phyloP scores from a whole-genome alignment of 2,329 filamentous ascomycete genomes.

The Gremmenia infestans region DNA sequence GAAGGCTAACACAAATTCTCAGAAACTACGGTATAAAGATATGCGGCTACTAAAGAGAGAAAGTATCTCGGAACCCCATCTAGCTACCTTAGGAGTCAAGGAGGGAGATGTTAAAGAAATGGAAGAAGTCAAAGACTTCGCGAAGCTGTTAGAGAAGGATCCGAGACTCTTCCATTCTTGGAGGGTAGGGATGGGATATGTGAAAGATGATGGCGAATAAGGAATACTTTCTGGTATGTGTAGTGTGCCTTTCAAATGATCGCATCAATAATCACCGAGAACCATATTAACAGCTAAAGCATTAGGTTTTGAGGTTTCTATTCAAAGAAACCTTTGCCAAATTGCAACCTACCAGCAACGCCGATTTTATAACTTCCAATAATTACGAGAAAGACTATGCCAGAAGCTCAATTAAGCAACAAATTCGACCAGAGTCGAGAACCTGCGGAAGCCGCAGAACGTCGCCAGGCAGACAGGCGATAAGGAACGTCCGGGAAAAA shows the following conservation, averaged over 20 bases:
- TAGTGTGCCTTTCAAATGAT: background rate
- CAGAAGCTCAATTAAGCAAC: background rate
- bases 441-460: background rate
- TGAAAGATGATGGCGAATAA: conserved; percentile 9
- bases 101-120: conserved; percentile 21
- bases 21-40: conserved; percentile 31
- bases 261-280: no score
- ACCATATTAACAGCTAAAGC: no score
- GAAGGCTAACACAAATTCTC: background rate
- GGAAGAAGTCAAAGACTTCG: conserved; percentile 22
- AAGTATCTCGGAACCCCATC: conserved; percentile 4
- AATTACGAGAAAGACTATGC: no score
- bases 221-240: background rate
- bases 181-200: conserved; percentile 27
- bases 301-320: no score
- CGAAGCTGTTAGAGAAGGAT: conserved; percentile 17
- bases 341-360: no score
- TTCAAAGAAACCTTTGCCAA: no score
- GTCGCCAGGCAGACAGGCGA: background rate
- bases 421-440: background rate
- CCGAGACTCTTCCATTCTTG: conserved; percentile 23
- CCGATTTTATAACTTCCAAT: no score
- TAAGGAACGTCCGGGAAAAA: conserved; percentile 1
- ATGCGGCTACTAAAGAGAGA: conserved; percentile 26
- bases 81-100: conserved; percentile 14